Evolutionary conservation across 805 yeast genomes (phyloP), one percentile per base, ranked within the genome.

Genomic region (Maudiozyma pseudohumilis): DNA sequence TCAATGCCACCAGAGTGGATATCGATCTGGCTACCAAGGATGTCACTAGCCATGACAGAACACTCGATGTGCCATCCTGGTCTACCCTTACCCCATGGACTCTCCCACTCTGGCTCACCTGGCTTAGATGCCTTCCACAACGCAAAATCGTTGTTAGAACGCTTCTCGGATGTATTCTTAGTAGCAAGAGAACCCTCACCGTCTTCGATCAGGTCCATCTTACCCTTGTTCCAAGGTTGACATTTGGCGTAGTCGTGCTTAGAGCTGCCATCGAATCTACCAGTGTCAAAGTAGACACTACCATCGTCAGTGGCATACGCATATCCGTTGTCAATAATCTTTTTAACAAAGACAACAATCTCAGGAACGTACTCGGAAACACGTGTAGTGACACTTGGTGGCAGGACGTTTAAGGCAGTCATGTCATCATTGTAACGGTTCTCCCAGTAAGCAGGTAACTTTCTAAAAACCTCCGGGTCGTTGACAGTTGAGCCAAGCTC

Each of bases 41-140:
- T 72, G 48, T 87, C 94, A 36, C 87, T 73, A 2, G 97, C 97
- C 98, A 92, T 92, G 16, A 92, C 98, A 7, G 96, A 87, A 71
- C 98, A 92, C 64, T 92, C 98, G 59, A 92, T 92, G 60, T 92
- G 98, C 98, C 98, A 92, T 4, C 98, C 98, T 11, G 98, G 98
- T 60, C 98, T 80, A 37, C 98, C 98, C 41, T 69, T 69, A 19
- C 98, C 98, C 97, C 97, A 92, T 20, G 89, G 88, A 2, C 96
- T 85, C 5, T 70, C 74, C 97, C 97, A 92, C 34, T 77, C 73
- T 18, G 98, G 98, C 64, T 92, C 98, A 50, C 98, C 98, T 6
- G 95, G 89, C 58, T 92, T 92, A 6, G 95, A 82, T 0, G 88
- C 76, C 59, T 92, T 92, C 98, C 98, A 92, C 25, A 92, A 69